Evolutionary conservation across 148 eudicot genomes (phyloP), one percentile per base, ranked within the genome.

Genomic region (Nepenthes gracilis): DNA sequence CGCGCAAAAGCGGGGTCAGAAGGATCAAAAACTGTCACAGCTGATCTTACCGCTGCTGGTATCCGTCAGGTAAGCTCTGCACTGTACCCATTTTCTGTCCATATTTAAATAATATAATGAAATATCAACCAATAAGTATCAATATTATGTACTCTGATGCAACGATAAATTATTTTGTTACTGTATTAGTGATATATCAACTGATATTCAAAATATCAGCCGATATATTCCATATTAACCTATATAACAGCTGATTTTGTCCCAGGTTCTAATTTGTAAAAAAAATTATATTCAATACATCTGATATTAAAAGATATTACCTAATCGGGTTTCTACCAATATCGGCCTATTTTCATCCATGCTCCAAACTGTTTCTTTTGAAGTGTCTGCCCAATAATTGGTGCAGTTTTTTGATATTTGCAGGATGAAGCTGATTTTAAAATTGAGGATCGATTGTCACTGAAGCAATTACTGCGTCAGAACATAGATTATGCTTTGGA

Each of bases 401-500:
- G 0, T 5, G 15, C 11, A n/a, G 2, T 11, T 5, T 55, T n/a
- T 48, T 5, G 6, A 4, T 62, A 23, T 43, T 1, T 66, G 64
- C 69, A 81, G 82, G 77, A 23, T 14, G 78, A 70, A 5, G 63
- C 51, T 13, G 58, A 49, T 6, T 69, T 12, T 35, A 68, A 80
- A 63, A 6, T 9, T 0, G 63, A 36, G 13, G 74, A 72, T 47
- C 71, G 87, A 54, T 49, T 80, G 60, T 79, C 68, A 57, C 80
- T 57, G 45, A 88, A 78, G 62, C 75, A 88, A 62, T 47, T 88
- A 61, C 33, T 83, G 10, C 23, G n/a, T n/a, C 68, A 71, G 65
- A 88, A 80, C 66, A 68, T 73, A 59, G 96, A 85, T 64, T 88
- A 83, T 72, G 72, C 66, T 45, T 35, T 84, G 34, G 90, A 75